Evolutionary conservation across 208 protist genomes (phyloP).

Genomic region (Phytomonas francai): DNA sequence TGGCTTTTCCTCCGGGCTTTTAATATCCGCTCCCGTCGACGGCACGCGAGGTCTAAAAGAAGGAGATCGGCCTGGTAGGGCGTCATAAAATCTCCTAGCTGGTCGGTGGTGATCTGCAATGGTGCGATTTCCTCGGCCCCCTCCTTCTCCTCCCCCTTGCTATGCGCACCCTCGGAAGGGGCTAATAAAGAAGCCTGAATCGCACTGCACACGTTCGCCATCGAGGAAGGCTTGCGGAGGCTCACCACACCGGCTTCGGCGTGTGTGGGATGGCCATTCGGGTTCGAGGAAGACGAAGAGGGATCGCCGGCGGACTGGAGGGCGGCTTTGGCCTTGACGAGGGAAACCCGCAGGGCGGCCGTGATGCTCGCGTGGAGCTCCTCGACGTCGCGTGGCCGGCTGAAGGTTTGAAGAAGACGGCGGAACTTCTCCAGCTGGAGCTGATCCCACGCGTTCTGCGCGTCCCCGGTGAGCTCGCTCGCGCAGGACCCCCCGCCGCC

Average conservation of each 20-base stretch:
- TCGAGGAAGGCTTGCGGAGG: not conserved
- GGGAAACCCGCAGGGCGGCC: constrained; percentile 25
- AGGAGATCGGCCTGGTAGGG: constrained; percentile 57
- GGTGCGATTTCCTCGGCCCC: no score
- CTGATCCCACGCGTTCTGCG: constrained; percentile 32
- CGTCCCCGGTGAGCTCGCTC: constrained; percentile 10
- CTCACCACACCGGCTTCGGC: no score
- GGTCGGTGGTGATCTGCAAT: constrained; percentile 24
- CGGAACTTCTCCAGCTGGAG: constrained; percentile 63
- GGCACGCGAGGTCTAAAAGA: constrained; percentile 52
- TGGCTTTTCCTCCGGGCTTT: constrained; percentile 1
- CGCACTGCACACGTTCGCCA: no score
- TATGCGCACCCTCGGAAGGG: no score
- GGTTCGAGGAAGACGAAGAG: not conserved
- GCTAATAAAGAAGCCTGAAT: no score
- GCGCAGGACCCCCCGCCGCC: no score
- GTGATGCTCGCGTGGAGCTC: constrained; percentile 41
- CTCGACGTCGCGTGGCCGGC: constrained; percentile 20
- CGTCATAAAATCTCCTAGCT: constrained; percentile 27
- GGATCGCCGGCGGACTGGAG: not conserved
- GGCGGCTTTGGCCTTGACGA: constrained; percentile 1
- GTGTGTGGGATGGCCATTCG: no score
- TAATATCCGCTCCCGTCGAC: constrained; percentile 37
- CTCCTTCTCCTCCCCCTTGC: no score
- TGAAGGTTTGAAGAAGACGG: constrained; percentile 44